Conservation (phyloP, 352 stramenopile genomes). For the Globisporangium lucens region DNA sequence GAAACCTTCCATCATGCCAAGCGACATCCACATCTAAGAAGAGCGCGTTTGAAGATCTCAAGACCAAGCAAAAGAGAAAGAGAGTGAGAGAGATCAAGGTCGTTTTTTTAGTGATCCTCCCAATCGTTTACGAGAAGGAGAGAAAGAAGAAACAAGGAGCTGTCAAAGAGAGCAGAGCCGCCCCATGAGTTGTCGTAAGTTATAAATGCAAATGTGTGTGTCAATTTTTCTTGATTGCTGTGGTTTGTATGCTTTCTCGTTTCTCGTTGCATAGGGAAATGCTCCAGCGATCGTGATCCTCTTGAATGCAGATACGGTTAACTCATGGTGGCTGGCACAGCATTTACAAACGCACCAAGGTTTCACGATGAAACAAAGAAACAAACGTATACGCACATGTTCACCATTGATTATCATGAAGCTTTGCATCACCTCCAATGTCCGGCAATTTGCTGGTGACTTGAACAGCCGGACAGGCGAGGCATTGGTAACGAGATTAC, state of each 20-base stretch:
- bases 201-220: conserved; percentile 13
- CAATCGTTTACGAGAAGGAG: not conserved
- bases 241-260: not conserved
- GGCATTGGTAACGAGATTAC: conserved; percentile 8
- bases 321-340: not conserved
- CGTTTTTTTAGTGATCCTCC: conserved; percentile 11
- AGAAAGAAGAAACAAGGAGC: conserved; percentile 4
- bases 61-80: not conserved
- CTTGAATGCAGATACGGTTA: not conserved
- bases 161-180: conserved; percentile 1
- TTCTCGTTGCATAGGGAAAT: not conserved
- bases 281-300: not conserved
- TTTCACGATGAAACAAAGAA: not conserved
- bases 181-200: conserved; percentile 8
- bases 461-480: not conserved
- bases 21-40: conserved; percentile 84
- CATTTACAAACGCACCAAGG: not conserved
- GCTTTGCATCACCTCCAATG: not conserved
- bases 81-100: not conserved
- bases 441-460: too few relatives aligned
- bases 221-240: conserved; percentile 1
- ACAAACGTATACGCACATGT: too few relatives aligned
- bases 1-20: conserved; percentile 76
- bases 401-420: not conserved
- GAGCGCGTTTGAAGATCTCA: not conserved